Percentiles rank a stretch among this genome's conserved stretches.
Conservation (phyloP, 192 early-diverging fungal species). For the Coemansia sp. region DNA sequence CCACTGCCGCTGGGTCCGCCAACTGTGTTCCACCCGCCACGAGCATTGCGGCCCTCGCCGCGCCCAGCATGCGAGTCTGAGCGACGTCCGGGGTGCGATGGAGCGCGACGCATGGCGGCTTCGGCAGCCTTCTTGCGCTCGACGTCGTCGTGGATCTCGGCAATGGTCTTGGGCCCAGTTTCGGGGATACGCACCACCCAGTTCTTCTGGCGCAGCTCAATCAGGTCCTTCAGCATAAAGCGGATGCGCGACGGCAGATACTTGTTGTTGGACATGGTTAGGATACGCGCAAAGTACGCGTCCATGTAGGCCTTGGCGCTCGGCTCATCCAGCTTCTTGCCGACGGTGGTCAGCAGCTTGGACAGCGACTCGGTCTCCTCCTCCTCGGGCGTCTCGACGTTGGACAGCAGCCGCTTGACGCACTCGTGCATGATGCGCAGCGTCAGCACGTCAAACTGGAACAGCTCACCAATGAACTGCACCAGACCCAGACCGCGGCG, state of each 20-base stretch:
- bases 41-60: conserved; percentile 51
- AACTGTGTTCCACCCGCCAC: conserved; percentile 51
- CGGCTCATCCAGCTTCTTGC: conserved; percentile 74
- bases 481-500: conserved; percentile 92
- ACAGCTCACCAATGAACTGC: conserved; percentile 94
- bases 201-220: conserved; percentile 72
- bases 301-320: conserved; percentile 66
- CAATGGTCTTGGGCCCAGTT: conserved; percentile 85
- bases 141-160: conserved; percentile 83
- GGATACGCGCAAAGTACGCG: conserved; percentile 82
- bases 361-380: conserved; percentile 93
- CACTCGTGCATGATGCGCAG: conserved; percentile 96
- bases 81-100: conserved; percentile 62
- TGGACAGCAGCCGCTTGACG: conserved; percentile 74
- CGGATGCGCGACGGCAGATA: conserved; percentile 83
- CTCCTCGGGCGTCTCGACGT: conserved; percentile 79
- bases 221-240: conserved; percentile 88
- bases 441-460: conserved; percentile 84
- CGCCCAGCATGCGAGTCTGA: conserved; percentile 60
- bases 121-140: conserved; percentile 73
- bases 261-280: conserved; percentile 66
- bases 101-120: conserved; percentile 64
- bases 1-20: conserved; percentile 77
- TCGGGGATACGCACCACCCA: conserved; percentile 72
- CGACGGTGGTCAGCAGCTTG: conserved; percentile 89